Conservation (phyloP, 2,329 filamentous ascomycete species). For the Colletotrichum acutatum region DNA sequence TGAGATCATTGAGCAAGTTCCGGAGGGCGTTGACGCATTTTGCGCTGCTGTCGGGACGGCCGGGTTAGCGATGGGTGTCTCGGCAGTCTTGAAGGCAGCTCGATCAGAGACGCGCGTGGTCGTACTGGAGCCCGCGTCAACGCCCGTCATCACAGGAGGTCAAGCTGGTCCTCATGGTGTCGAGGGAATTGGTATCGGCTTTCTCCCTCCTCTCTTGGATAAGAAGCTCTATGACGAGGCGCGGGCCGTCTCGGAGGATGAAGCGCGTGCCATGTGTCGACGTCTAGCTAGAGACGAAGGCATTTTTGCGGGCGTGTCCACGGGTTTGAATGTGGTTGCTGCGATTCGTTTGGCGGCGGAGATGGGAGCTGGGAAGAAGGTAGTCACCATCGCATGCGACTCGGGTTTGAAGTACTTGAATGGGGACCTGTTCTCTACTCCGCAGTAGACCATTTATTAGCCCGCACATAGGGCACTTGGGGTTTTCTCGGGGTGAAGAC, state of each 20-base stretch:
- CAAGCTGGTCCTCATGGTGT: slow-evolving; percentile 1
- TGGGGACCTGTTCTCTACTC: slow-evolving; percentile 34
- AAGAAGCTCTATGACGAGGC: slow-evolving; percentile 18
- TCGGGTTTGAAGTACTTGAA: slow-evolving; percentile 22
- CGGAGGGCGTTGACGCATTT: slow-evolving; percentile 27
- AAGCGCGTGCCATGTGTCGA: slow-evolving; percentile 17
- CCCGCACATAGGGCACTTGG: background rate
- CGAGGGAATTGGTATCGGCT: slow-evolving; percentile 13
- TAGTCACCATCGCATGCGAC: slow-evolving; percentile 25
- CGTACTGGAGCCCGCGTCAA: slow-evolving; percentile 10
- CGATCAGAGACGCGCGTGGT: background rate
- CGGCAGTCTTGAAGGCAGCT: background rate
- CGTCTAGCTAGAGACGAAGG: slow-evolving; percentile 22
- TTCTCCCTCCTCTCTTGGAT: slow-evolving; percentile 6
- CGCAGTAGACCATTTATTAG: background rate
- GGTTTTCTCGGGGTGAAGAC: background rate
- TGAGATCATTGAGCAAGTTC: slow-evolving; percentile 7
- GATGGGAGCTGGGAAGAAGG: slow-evolving; percentile 7
- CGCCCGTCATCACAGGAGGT: slow-evolving; percentile 1
- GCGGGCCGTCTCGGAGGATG: slow-evolving; percentile 6
- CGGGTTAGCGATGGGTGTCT: slow-evolving; percentile 31
- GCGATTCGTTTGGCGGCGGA: slow-evolving; percentile 11
- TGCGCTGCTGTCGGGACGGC: slow-evolving; percentile 32
- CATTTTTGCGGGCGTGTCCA: slow-evolving; percentile 5
- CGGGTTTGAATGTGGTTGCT: background rate